Conservation (phyloP, 345 rosid species). For the Kernera saxatilis region DNA sequence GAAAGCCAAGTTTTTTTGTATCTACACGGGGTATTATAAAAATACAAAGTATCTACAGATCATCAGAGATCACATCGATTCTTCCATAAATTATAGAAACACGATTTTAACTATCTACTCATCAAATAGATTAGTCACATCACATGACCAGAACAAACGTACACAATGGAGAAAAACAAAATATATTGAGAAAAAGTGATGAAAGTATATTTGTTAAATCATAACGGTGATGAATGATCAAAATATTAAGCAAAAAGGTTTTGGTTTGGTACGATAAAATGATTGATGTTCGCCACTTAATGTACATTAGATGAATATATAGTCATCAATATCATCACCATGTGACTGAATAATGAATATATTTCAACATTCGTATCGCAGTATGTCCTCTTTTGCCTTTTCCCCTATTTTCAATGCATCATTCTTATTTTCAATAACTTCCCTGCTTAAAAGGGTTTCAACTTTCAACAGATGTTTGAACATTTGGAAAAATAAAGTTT, state of each 20-base stretch:
- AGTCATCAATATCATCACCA: background rate
- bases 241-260: background rate
- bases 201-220: background rate
- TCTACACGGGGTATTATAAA: too few relatives aligned
- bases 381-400: background rate
- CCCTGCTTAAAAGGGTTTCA: background rate
- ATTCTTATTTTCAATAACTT: background rate
- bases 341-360: background rate
- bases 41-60: too few relatives aligned
- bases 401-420: background rate
- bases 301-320: background rate
- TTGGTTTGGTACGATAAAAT: conserved; percentile 25
- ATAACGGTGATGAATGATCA: background rate
- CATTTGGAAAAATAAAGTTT: too few relatives aligned
- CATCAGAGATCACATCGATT: too few relatives aligned
- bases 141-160: background rate
- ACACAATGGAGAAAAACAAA: background rate
- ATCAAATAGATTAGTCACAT: background rate
- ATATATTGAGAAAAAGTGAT: background rate
- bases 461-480: background rate
- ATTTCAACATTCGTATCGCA: background rate
- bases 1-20: too few relatives aligned
- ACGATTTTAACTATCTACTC: background rate
- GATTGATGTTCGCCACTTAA: conserved; percentile 23
- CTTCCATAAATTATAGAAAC: too few relatives aligned